Conservation (phyloP, 2,329 filamentous ascomycete species). For the Fusarium chlamydosporum region DNA sequence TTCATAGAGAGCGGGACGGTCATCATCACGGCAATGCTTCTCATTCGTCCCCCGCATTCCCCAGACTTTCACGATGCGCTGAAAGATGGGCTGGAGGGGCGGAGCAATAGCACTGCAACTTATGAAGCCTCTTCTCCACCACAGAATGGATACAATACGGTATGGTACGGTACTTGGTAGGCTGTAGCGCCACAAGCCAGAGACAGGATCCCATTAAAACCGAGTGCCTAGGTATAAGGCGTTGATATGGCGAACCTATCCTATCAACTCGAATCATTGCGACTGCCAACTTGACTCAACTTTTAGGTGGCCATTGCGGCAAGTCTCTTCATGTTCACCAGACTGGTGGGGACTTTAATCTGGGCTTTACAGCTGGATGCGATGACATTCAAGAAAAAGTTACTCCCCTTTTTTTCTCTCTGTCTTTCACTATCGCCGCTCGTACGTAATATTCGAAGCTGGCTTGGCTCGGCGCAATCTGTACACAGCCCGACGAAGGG, state of each 20-base stretch:
- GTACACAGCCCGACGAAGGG: constrained; percentile 36
- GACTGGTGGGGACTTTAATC: constrained; percentile 27
- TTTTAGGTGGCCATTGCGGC: constrained; percentile 11
- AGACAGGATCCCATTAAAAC: constrained; percentile 18
- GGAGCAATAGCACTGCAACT: constrained; percentile 20
- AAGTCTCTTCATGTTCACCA: background rate
- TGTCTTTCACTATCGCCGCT: constrained; percentile 11
- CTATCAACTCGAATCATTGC: constrained; percentile 16
- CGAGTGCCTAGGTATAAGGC: constrained; percentile 11
- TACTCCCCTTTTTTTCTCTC: constrained; percentile 15
- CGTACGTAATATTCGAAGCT: constrained; percentile 38
- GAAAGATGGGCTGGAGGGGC: constrained; percentile 14
- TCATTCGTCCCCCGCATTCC: constrained; percentile 42
- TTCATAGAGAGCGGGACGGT: constrained; percentile 19
- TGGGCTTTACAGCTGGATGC: constrained; percentile 22
- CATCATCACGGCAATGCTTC: constrained; percentile 18
- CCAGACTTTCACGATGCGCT: constrained; percentile 38
- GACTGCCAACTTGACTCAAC: background rate
- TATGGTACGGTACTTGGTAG: constrained; percentile 3
- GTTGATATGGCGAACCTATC: constrained; percentile 13
- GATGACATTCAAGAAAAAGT: constrained; percentile 32
- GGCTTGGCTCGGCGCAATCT: background rate
- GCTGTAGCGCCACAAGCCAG: constrained; percentile 11
- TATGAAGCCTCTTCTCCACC: constrained; percentile 28
- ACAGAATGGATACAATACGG: constrained; percentile 10